A percentile compares a stretch with the other conserved stretches of the same genome.
These are phyloP conservation scores for Kodamaea jinghongensis DNA, from an alignment of 805 yeast species.

Conservation along the genomic window DNA sequence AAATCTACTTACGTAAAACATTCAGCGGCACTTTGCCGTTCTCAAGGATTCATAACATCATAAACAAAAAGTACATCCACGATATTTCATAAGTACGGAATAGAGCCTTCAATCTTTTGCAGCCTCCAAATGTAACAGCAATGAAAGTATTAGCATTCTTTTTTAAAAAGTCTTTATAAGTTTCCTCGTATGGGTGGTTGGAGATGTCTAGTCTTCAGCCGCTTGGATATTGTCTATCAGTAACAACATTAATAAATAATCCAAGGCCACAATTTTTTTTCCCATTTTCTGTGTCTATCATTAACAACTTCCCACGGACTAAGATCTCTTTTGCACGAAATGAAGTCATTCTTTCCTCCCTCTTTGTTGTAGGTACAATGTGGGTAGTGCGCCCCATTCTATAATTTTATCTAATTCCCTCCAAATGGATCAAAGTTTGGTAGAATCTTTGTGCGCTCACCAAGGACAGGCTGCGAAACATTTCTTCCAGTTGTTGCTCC, in stretches of 20 bases:
- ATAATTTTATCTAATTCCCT: conserved; percentile 5
- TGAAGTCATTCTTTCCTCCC: background rate
- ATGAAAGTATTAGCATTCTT: no score
- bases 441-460: conserved; percentile 14
- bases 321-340: background rate
- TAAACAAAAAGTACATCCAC: conserved; percentile 3
- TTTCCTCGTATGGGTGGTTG: conserved; percentile 3
- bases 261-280: background rate
- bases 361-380: no score
- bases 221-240: conserved; percentile 7
- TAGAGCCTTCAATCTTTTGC: no score
- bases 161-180: conserved; percentile 4
- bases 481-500: conserved; percentile 1
- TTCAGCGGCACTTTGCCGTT: conserved; percentile 1
- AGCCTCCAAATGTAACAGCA: no score
- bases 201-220: background rate
- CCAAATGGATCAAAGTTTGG: conserved; percentile 29
- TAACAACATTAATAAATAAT: conserved; percentile 4
- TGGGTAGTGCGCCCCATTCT: no score
- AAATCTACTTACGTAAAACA: background rate
- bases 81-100: no score
- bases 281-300: conserved; percentile 2
- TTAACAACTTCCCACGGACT: background rate
- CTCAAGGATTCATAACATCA: conserved; percentile 3
- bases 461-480: conserved; percentile 1